Percentiles rank a stretch among this genome's conserved stretches.
Evolutionary conservation across 2,329 filamentous ascomycete species (phyloP).

Genomic region (Didymella keratinophila): DNA sequence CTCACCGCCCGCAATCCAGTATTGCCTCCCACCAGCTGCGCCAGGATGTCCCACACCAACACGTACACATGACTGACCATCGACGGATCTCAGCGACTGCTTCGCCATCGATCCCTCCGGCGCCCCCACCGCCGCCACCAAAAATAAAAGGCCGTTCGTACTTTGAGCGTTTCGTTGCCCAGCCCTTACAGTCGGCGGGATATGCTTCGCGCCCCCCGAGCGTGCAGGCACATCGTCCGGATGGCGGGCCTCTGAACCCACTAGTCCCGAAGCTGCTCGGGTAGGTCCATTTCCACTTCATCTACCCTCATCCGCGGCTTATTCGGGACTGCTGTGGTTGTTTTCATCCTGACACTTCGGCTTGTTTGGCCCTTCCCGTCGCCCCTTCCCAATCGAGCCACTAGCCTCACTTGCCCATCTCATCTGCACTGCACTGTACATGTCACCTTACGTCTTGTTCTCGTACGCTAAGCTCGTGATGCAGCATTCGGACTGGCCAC

Average conservation of each 20-base stretch:
- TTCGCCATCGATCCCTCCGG: constrained; percentile 38
- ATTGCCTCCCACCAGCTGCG: constrained; percentile 7
- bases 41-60: constrained; percentile 16
- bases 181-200: constrained; percentile 57
- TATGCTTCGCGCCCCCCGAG: constrained; percentile 63
- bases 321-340: neutral
- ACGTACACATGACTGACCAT: constrained; percentile 32
- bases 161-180: constrained; percentile 62
- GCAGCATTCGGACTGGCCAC: constrained; percentile 55
- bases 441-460: constrained; percentile 6
- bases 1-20: constrained; percentile 11
- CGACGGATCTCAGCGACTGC: constrained; percentile 25
- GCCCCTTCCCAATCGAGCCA: constrained; percentile 1
- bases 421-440: constrained; percentile 6
- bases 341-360: constrained; percentile 1
- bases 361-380: neutral
- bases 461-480: constrained; percentile 21
- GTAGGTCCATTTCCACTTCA: constrained; percentile 34
- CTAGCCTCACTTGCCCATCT: constrained; percentile 7
- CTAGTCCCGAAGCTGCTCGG: constrained; percentile 48
- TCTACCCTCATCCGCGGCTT: neutral
- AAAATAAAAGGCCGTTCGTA: constrained; percentile 45
- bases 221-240: constrained; percentile 55
- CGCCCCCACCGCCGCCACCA: constrained; percentile 48
- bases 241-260: constrained; percentile 47